Evolutionary conservation across 306 rosid genomes (phyloP).

Genomic region (Corylus avellana): DNA sequence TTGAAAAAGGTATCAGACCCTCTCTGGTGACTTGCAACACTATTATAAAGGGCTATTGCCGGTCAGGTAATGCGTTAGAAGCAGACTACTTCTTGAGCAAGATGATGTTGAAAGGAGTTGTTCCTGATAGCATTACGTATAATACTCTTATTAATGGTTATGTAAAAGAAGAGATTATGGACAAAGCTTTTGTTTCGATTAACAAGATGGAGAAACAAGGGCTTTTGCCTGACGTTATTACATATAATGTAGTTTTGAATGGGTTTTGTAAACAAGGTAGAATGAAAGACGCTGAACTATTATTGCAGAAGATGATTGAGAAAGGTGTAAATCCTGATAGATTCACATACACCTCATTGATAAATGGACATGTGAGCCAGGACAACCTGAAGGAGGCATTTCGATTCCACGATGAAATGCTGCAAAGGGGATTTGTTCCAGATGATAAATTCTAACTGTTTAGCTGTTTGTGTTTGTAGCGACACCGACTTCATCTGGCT

Average conservation of each 20-base stretch:
- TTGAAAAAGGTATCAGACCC: slow-evolving; percentile 69
- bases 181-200: slow-evolving; percentile 58
- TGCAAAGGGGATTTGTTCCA: slow-evolving; percentile 84
- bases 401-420: slow-evolving; percentile 86
- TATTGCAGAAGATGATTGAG: slow-evolving; percentile 76
- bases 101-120: slow-evolving; percentile 66
- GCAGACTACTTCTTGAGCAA: slow-evolving; percentile 60
- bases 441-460: slow-evolving; percentile 71
- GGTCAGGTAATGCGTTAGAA: slow-evolving; percentile 55
- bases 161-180: slow-evolving; percentile 69
- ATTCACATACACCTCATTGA: slow-evolving; percentile 71
- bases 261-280: slow-evolving; percentile 77
- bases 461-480: slow-evolving; percentile 11
- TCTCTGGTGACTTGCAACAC: slow-evolving; percentile 71
- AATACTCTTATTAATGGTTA: slow-evolving; percentile 81
- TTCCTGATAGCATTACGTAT: slow-evolving; percentile 74
- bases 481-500: slow-evolving; percentile 13
- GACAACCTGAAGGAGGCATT: slow-evolving; percentile 87
- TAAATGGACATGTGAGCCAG: slow-evolving; percentile 80
- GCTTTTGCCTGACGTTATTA: slow-evolving; percentile 61
- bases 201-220: slow-evolving; percentile 73
- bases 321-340: slow-evolving; percentile 71
- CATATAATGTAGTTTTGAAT: slow-evolving; percentile 65
- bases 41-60: slow-evolving; percentile 73
- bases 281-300: slow-evolving; percentile 75